phyloP scores from a whole-genome alignment of 1,284 basidiomycete species.

The Cryptococcus jaspeensis region DNA sequence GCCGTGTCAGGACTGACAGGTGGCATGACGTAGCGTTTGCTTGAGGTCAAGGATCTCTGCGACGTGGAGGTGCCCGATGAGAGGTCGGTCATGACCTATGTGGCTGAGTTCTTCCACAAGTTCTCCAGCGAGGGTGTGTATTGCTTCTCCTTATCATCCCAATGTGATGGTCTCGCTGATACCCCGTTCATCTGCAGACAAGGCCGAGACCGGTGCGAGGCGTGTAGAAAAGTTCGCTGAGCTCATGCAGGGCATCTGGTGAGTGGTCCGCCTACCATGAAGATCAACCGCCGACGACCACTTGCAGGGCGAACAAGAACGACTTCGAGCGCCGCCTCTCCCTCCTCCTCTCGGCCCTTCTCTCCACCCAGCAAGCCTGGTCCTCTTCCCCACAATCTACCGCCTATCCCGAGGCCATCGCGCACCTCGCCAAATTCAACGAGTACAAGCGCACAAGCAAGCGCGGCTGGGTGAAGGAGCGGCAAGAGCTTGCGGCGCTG shows the following conservation, averaged over 20 bases:
- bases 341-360: constrained; percentile 62
- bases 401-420: constrained; percentile 78
- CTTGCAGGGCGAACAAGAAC: constrained; percentile 67
- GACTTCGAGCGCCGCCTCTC: constrained; percentile 88
- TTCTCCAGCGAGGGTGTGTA: constrained; percentile 89
- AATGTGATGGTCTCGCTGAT: not conserved
- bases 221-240: constrained; percentile 95
- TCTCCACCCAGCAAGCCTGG: constrained; percentile 67
- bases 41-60: constrained; percentile 96
- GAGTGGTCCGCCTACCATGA: constrained; percentile 10
- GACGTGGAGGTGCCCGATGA: constrained; percentile 86
- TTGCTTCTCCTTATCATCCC: not conserved
- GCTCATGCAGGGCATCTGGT: constrained; percentile 69
- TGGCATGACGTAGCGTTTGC: constrained; percentile 65
- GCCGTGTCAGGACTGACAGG: constrained; percentile 2
- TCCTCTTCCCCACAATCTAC: constrained; percentile 62
- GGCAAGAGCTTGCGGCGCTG: constrained; percentile 81
- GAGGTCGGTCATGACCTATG: constrained; percentile 67
- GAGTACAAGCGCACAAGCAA: constrained; percentile 84
- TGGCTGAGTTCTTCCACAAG: constrained; percentile 94
- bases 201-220: constrained; percentile 89
- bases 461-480: constrained; percentile 82
- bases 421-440: constrained; percentile 70
- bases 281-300: constrained; percentile 45
- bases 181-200: constrained; percentile 61